Conservation (phyloP, 345 rosid species). For the Gossypium turneri region DNA sequence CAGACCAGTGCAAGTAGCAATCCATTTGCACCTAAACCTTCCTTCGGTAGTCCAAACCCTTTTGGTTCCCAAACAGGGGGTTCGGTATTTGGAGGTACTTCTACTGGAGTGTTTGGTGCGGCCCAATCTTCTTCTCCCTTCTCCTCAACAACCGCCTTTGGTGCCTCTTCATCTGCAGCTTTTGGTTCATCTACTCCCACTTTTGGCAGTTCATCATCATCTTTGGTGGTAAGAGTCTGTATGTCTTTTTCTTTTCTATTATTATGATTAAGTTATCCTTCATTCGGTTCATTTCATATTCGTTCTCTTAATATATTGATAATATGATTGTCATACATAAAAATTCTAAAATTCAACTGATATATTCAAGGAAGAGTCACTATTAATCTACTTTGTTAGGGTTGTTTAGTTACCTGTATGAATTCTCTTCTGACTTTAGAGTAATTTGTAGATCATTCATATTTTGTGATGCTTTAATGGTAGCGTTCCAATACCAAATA, state of each 20-base stretch:
- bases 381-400: neutral
- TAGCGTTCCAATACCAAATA: neutral
- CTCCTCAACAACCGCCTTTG: constrained; percentile 63
- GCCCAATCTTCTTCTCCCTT: constrained; percentile 71
- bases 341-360: neutral
- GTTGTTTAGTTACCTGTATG: neutral
- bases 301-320: neutral
- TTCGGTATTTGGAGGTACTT: constrained; percentile 78
- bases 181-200: constrained; percentile 64
- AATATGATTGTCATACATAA: neutral
- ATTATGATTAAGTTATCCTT: neutral
- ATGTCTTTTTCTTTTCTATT: neutral
- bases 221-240: constrained; percentile 60
- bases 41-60: constrained; percentile 53
- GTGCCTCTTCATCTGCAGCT: constrained; percentile 68
- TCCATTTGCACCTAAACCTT: constrained; percentile 70
- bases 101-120: constrained; percentile 85
- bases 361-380: neutral
- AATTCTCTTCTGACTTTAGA: neutral
- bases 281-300: neutral
- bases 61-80: constrained; percentile 80
- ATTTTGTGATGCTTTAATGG: neutral
- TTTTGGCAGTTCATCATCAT: constrained; percentile 60
- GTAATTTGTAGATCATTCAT: neutral
- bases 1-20: constrained; percentile 57